Evolutionary conservation across 192 early-diverging fungal genomes (phyloP), one percentile per base, ranked within the genome.

Genomic region (Rhizophagus clarus): DNA sequence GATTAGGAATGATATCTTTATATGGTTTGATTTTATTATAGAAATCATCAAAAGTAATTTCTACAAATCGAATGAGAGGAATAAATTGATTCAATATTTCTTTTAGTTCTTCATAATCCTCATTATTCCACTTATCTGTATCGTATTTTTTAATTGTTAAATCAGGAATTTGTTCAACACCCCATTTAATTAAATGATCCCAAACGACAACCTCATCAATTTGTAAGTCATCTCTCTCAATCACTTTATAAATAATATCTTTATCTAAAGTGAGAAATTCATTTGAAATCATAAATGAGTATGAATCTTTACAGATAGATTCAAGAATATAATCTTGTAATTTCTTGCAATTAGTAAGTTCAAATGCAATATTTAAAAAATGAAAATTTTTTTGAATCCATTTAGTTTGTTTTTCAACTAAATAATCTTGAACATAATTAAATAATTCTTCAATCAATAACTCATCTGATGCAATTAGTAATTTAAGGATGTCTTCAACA

Each of bases 381-480:
- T 0, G 8, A 7, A 37, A 7, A 37, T 37, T 37, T 37, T 37
- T 7, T 37, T 6, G 0, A 37, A 37, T 37, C 37, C 2, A 37
- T 7, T 37, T 7, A 34, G 1, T 2, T 34, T 34, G 32, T 2
- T 0, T 34, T 34, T 34, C 32, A 34, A 34, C 5, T 26, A 72
- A 40, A n/a, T 72, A 37, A 17, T 42, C 71, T 24, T 73, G 71
- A 8, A 37, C 45, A 45, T 14, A 10, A 20, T 8, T 49, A 15
- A 73, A 29, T 28, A 73, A 26, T 49, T 73, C 71, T 73, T 24
- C 34, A 28, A 73, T 14, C 6, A 32, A 2, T 34, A 72, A 45
- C 47, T 72, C 71, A 40, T 72, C 71, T 15, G 71, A 72, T 12
- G 71, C 15, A 20, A 45, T 32, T 45, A 72, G 1, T 11, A 72